phyloP scores from a whole-genome alignment of 805 yeast species.

The Lipomyces yamadae region DNA sequence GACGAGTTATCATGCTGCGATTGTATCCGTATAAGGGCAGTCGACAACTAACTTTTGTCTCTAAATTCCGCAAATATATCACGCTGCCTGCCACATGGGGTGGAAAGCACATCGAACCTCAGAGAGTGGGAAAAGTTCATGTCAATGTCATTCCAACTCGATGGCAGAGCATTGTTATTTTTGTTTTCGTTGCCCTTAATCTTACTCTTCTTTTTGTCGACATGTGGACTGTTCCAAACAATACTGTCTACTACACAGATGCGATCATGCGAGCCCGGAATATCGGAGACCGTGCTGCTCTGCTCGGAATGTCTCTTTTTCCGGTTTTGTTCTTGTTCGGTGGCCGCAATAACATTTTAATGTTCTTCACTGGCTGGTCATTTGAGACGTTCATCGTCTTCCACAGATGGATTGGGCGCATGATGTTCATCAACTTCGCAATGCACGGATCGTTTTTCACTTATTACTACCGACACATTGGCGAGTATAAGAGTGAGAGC shows the following conservation, averaged over 20 bases:
- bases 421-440: constrained; percentile 42
- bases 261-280: constrained; percentile 16
- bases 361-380: constrained; percentile 64
- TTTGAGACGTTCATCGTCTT: constrained; percentile 64
- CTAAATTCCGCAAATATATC: constrained; percentile 22
- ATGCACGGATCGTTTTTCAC: constrained; percentile 68
- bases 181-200: constrained; percentile 12
- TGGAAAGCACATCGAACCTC: constrained; percentile 40
- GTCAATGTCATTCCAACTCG: constrained; percentile 49
- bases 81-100: constrained; percentile 43
- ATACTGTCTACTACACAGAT: constrained; percentile 1
- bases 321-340: constrained; percentile 69
- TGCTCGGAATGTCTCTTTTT: constrained; percentile 42
- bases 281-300: constrained; percentile 40
- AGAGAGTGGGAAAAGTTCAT: constrained; percentile 26
- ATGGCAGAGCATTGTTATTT: constrained; percentile 41
- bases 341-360: constrained; percentile 73
- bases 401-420: constrained; percentile 60
- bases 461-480: constrained; percentile 40
- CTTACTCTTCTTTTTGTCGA: constrained; percentile 22
- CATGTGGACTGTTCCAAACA: constrained; percentile 1
- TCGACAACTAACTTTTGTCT: constrained; percentile 15
- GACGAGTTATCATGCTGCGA: constrained; percentile 6
- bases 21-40: constrained; percentile 21
- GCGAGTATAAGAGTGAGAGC: constrained; percentile 37